Evolutionary conservation across 1,139 yeast genomes (phyloP).

Genomic region (Nakaseomyces sp.): DNA sequence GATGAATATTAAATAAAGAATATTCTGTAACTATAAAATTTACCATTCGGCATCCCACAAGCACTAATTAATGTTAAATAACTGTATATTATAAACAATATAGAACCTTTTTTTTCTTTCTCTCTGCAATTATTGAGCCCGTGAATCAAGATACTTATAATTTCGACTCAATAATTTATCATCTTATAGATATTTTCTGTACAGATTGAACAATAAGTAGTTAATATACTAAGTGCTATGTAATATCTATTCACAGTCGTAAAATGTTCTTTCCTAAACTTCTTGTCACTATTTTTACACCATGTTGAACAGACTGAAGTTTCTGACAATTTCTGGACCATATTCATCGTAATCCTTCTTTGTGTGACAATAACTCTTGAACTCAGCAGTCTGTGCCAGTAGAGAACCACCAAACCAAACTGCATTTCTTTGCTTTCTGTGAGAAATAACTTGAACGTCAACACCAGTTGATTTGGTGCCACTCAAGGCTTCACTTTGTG

Average conservation of each 20-base stretch:
- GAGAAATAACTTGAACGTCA: constrained; percentile 93
- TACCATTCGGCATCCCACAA: constrained; percentile 1
- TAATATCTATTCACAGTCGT: constrained; percentile 1
- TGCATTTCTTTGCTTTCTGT: constrained; percentile 95
- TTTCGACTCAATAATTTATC: not conserved
- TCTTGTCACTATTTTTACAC: constrained; percentile 40
- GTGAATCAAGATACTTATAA: no score
- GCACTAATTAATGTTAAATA: not conserved
- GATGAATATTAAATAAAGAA: constrained; percentile 47
- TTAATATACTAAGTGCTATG: not conserved
- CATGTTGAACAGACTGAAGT: constrained; percentile 86
- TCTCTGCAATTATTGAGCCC: no score
- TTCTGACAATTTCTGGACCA: constrained; percentile 96
- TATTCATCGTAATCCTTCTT: constrained; percentile 95
- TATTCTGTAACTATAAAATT: constrained; percentile 1
- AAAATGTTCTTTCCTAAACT: not conserved
- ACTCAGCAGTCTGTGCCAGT: constrained; percentile 94
- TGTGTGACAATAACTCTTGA: constrained; percentile 92
- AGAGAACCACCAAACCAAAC: constrained; percentile 99
- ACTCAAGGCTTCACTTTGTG: constrained; percentile 66
- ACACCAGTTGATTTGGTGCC: constrained; percentile 90
- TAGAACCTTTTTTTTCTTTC: not conserved
- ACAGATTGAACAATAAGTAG: not conserved
- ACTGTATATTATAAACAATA: constrained; percentile 1
- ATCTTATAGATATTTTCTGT: not conserved